Percentiles rank a stretch among this genome's conserved stretches.
Evolutionary conservation across 495 filamentous ascomycete genomes (phyloP).

Genomic region (Neurospora sp.): DNA sequence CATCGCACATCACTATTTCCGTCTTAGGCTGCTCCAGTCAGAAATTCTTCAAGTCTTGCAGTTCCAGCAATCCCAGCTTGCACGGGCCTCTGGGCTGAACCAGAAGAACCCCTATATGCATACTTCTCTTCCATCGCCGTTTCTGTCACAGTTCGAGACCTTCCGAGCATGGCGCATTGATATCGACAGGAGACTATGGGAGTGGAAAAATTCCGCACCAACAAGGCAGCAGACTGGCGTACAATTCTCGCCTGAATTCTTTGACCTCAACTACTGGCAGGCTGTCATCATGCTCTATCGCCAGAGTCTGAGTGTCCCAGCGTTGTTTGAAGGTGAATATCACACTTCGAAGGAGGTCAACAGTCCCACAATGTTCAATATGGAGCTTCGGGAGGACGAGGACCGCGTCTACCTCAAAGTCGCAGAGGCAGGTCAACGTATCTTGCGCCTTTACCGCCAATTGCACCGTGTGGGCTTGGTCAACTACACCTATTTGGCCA

Average conservation of each 20-base stretch:
- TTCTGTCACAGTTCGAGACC: slow-evolving; percentile 70
- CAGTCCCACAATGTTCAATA: slow-evolving; percentile 36
- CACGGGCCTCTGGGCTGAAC: slow-evolving; percentile 47
- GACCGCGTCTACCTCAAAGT: slow-evolving; percentile 87
- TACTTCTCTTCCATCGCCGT: slow-evolving; percentile 71
- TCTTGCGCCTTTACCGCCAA: slow-evolving; percentile 81
- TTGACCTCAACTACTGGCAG: slow-evolving; percentile 96
- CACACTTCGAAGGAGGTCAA: slow-evolving; percentile 51
- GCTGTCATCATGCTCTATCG: slow-evolving; percentile 95
- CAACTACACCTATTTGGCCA: slow-evolving; percentile 94
- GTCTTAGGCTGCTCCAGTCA: slow-evolving; percentile 82
- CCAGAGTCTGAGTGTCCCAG: slow-evolving; percentile 81
- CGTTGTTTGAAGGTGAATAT: slow-evolving; percentile 69
- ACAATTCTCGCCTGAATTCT: slow-evolving; percentile 71
- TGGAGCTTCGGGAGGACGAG: slow-evolving; percentile 64
- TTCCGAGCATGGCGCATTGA: slow-evolving; percentile 85
- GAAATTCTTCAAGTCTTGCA: slow-evolving; percentile 93
- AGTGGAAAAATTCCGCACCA: slow-evolving; percentile 82
- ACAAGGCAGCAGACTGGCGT: slow-evolving; percentile 71
- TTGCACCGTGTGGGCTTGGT: slow-evolving; percentile 80
- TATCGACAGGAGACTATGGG: slow-evolving; percentile 69
- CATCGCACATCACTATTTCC: slow-evolving; percentile 85
- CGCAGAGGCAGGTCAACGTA: slow-evolving; percentile 87
- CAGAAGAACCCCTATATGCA: slow-evolving; percentile 61
- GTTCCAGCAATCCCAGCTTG: slow-evolving; percentile 68